Evolutionary conservation across 2,329 filamentous ascomycete genomes (phyloP).

Genomic region (Penicillium fuscoglaucum): DNA sequence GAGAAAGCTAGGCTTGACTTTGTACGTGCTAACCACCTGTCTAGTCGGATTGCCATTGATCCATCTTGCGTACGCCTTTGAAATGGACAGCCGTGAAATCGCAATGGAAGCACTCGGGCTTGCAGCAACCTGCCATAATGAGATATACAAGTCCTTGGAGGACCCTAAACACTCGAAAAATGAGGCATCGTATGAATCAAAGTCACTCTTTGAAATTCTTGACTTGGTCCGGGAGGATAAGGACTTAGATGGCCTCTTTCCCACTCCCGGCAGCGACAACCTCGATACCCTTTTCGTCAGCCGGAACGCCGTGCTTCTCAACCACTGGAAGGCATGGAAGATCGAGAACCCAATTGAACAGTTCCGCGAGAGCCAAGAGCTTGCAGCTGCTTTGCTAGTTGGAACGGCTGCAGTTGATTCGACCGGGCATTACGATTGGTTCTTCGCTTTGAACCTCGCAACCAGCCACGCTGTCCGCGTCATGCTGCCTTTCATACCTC

Average conservation of each 20-base stretch:
- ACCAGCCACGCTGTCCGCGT: slow-evolving; percentile 87
- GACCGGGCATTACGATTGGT: slow-evolving; percentile 71
- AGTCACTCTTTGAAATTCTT: slow-evolving; percentile 69
- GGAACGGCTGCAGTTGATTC: slow-evolving; percentile 29
- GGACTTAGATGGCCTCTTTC: slow-evolving; percentile 67
- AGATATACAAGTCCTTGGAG: slow-evolving; percentile 65
- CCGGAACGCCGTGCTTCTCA: slow-evolving; percentile 69
- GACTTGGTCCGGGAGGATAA: slow-evolving; percentile 67
- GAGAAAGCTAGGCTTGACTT: background rate
- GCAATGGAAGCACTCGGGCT: slow-evolving; percentile 85
- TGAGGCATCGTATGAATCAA: slow-evolving; percentile 59
- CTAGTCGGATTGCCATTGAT: slow-evolving; percentile 88
- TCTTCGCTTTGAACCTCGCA: slow-evolving; percentile 77
- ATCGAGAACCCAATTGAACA: slow-evolving; percentile 69
- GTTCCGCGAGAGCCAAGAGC: slow-evolving; percentile 68
- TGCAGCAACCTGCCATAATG: slow-evolving; percentile 59
- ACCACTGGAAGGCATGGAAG: slow-evolving; percentile 90
- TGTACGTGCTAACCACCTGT: slow-evolving; percentile 28
- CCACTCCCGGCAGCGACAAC: slow-evolving; percentile 60
- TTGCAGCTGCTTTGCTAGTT: slow-evolving; percentile 50
- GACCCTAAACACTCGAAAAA: slow-evolving; percentile 66
- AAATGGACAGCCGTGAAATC: slow-evolving; percentile 79
- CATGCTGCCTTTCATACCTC: slow-evolving; percentile 73
- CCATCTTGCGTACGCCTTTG: slow-evolving; percentile 90
- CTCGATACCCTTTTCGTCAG: slow-evolving; percentile 67